Base-by-base conservation (phyloP, 495 filamentous ascomycete genomes). In the Talaromyces adpressus region DNA sequence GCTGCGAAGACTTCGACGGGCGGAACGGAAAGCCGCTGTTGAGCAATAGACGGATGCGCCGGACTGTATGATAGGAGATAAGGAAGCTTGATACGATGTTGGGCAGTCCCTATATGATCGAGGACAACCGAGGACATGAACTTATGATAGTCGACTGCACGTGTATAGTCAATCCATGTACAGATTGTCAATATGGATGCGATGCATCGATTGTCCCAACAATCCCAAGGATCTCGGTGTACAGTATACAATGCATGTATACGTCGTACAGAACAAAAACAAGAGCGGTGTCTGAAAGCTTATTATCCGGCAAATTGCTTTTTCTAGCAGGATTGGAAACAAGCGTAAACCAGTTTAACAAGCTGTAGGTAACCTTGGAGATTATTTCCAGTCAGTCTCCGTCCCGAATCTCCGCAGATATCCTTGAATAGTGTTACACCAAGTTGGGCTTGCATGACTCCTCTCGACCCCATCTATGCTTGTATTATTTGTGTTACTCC, bases 1-100 rank as follows among this genome's bases (percentile, higher is more conserved):
- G 45, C 65, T 81, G 45, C 65, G 74, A 79, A 88, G 78, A 73
- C 79, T 66, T 62, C 83, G 91, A 68, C 82, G 87, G 67, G 82
- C 87, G 57, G 84, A 88, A 29, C 52, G 52, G 1, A 56, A 27
- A 27, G 52, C 22, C 8, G 52, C 23, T 56, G 52, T 27, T 6
- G n/a, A 56, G 5, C 14, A n/a, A 56, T 56, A 56, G 4, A 22
- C 14, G 18, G 6, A 6, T 53, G 32, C 32, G 32, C 9, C 1
- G 32, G 7, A 32, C 1, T 20, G 45, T 49, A 20, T 18, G n/a
- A 49, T 49, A 22, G 11, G 16, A 18, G 2, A 39, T 12, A 39
- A 36, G 11, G 45, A 49, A 49, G 45, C 18, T 49, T 9, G 45
- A 20, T 49, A 47, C 36, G 14, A 41, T 49, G 18, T 9, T 20